Evolutionary conservation across 2,329 filamentous ascomycete species (phyloP).

Genomic region (Aspergillus sp.): DNA sequence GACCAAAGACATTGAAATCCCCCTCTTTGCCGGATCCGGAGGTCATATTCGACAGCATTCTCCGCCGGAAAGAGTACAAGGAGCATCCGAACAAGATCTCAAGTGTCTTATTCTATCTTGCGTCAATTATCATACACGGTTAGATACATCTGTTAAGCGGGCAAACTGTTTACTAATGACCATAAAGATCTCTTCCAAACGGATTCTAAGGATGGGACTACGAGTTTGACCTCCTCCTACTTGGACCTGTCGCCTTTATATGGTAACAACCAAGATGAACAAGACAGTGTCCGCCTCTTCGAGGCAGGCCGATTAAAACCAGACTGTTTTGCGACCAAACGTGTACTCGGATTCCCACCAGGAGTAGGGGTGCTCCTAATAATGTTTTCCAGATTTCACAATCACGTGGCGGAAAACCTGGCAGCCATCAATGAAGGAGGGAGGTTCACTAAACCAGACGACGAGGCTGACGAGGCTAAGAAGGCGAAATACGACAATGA

Average conservation of each 20-base stretch:
- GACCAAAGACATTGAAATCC: constrained; percentile 59
- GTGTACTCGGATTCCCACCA: constrained; percentile 68
- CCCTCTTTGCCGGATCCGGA: constrained; percentile 67
- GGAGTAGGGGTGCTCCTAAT: constrained; percentile 71
- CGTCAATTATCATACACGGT: constrained; percentile 68
- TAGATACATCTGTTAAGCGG: constrained; percentile 14
- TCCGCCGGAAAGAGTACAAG: constrained; percentile 65
- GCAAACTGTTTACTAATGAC: constrained; percentile 22
- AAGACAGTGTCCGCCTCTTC: constrained; percentile 66
- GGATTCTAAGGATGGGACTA: constrained; percentile 64
- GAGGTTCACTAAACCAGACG: constrained; percentile 63
- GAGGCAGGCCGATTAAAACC: constrained; percentile 71
- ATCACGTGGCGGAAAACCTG: constrained; percentile 67
- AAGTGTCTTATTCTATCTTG: constrained; percentile 75
- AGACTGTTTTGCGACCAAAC: constrained; percentile 70
- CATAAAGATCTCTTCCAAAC: constrained; percentile 67
- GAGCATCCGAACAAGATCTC: constrained; percentile 74
- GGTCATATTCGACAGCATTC: constrained; percentile 69
- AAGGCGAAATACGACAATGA: constrained; percentile 47
- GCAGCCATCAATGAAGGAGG: constrained; percentile 69
- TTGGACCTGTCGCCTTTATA: constrained; percentile 75
- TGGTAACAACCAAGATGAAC: constrained; percentile 67
- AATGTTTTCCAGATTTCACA: constrained; percentile 73
- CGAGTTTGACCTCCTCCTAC: constrained; percentile 73
- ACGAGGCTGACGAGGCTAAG: constrained; percentile 42